phyloP scores from a whole-genome alignment of 331 rosid species.

The Cucumis variabilis region DNA sequence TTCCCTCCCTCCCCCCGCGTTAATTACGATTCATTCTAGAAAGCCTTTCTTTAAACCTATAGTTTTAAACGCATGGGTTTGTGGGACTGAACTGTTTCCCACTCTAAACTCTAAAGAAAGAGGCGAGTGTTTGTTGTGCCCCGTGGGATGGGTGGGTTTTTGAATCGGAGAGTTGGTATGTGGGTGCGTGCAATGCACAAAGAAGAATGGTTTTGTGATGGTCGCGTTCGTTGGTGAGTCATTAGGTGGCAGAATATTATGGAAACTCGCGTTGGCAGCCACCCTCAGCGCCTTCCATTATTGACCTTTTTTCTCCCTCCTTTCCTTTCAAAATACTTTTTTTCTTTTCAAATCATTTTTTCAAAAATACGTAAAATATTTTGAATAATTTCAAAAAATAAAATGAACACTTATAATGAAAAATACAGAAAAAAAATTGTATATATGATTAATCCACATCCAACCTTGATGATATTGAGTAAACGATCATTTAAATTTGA shows the following conservation, averaged over 20 bases:
- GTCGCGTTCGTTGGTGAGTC: neutral
- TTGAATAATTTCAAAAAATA: too few species aligned
- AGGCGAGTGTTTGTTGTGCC: neutral
- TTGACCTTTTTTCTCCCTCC: neutral
- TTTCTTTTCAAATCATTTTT: too few species aligned
- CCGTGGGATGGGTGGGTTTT: neutral
- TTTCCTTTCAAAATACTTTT: too few species aligned
- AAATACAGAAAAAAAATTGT: too few species aligned
- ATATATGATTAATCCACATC: too few species aligned
- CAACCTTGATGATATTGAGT: too few species aligned
- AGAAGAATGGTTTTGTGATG: neutral
- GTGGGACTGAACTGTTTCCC: neutral
- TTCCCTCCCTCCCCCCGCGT: neutral
- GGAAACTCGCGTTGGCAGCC: conserved; percentile 31
- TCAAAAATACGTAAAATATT: too few species aligned
- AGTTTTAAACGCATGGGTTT: neutral
- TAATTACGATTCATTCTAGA: conserved; percentile 18
- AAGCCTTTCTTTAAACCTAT: neutral
- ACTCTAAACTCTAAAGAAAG: neutral
- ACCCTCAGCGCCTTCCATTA: conserved; percentile 21
- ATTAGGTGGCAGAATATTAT: conserved; percentile 26
- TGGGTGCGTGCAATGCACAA: neutral
- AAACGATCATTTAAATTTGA: too few species aligned
- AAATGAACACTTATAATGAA: too few species aligned
- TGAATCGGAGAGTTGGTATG: neutral